Base-by-base conservation (phyloP, 768 basidiomycete species). In the Phlebiopsis flavidoalba region DNA sequence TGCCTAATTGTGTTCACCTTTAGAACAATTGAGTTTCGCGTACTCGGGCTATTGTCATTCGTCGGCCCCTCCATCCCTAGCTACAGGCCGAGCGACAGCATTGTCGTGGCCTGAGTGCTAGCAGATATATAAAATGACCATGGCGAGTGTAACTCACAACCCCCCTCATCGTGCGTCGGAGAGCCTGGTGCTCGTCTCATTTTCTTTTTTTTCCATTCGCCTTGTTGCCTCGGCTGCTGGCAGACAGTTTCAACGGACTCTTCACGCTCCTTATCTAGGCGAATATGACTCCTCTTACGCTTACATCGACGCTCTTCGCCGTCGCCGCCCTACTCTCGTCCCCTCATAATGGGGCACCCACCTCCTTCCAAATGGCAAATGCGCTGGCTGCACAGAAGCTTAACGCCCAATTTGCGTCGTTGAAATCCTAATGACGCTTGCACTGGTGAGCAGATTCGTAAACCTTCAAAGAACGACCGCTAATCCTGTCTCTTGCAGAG, bases 301-400 rank as follows among this genome's bases (percentile, higher is more conserved):
- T 62, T 56, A 60, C 61, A 47, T 52, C 63, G 14, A 62, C 61
- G 59, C 50, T 66, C 53, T 15, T 65, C 57, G 65, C 65, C 35
- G 46, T 67, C 53, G 64, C 62, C 2, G 45, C 56, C 15, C 35
- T 46, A 19, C 47, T 63, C 19, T 5, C 53, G 45, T 35, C 57
- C 21, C 58, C 50, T 17, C 49, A 37, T 1, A n/a, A 31, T 31
- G 51, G 55, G 17, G 64, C 64, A 2, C 59, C 64, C 17, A 52
- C 62, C 12, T 64, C 64, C 48, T 67, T 72, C 53, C 65, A 64
- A 47, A 59, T 64, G 51, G 64, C 70, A 57, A 77, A 77, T 60
- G 76, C 65, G 54, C 57, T 71, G 40, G 74, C 76, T 52, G 76
- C 76, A 4, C 73, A 76, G 66, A 63, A 72, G 26, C 71, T 74